Conservation (phyloP, 2,329 filamentous ascomycete genomes). For the Fusarium humuli region DNA sequence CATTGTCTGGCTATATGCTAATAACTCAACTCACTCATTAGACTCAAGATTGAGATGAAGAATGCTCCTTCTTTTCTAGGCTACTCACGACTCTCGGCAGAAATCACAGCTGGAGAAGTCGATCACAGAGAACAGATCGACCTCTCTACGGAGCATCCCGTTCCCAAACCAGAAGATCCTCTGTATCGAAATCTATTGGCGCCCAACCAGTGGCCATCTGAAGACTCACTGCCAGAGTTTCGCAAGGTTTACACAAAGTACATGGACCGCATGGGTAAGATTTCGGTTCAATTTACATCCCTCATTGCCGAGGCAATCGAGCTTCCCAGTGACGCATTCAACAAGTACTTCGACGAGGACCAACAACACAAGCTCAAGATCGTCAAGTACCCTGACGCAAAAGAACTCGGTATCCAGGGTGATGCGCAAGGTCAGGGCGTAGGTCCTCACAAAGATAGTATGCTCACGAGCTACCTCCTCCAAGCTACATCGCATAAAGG, state of each 20-base stretch:
- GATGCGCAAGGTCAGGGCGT: slow-evolving; percentile 68
- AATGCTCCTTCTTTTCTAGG: slow-evolving; percentile 78
- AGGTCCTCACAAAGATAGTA: slow-evolving; percentile 86
- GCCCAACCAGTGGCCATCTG: slow-evolving; percentile 83
- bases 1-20: not conserved
- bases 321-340: slow-evolving; percentile 75
- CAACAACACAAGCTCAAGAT: slow-evolving; percentile 91
- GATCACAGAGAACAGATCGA: slow-evolving; percentile 92
- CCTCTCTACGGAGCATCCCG: slow-evolving; percentile 80
- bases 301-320: slow-evolving; percentile 87
- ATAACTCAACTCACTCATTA: slow-evolving; percentile 43
- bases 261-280: slow-evolving; percentile 77
- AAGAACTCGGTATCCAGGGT: slow-evolving; percentile 63
- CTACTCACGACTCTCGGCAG: slow-evolving; percentile 73
- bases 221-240: slow-evolving; percentile 73
- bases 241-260: slow-evolving; percentile 77
- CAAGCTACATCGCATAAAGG: slow-evolving; percentile 82
- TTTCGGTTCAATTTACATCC: slow-evolving; percentile 80
- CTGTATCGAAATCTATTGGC: slow-evolving; percentile 80
- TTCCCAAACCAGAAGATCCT: slow-evolving; percentile 72
- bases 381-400: slow-evolving; percentile 83
- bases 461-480: slow-evolving; percentile 84
- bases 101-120: slow-evolving; percentile 77
- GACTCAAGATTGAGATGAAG: slow-evolving; percentile 77
- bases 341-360: slow-evolving; percentile 79